A percentile compares a stretch with the other conserved stretches of the same genome.
phyloP scores from a whole-genome alignment of 2,329 filamentous ascomycete species.

The Bipolaris sorokiniana region DNA sequence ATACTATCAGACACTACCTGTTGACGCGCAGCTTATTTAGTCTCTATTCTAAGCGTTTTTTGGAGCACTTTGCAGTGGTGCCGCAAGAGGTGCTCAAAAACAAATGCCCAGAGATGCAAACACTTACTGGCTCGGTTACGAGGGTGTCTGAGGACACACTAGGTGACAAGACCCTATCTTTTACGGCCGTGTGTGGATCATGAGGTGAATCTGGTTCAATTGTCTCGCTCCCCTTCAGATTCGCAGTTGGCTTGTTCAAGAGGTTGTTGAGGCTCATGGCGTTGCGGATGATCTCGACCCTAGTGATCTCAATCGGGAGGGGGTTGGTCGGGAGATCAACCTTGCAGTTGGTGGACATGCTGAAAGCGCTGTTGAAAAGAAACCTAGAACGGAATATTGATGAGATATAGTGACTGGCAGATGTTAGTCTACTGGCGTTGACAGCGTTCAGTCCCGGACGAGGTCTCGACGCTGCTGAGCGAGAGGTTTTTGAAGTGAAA shows the following conservation, averaged over 20 bases:
- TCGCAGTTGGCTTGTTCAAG: slow-evolving; percentile 11
- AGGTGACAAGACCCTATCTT: background rate
- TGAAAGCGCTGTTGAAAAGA: background rate
- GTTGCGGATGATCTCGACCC: slow-evolving; percentile 19
- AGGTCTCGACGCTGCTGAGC: slow-evolving; percentile 39
- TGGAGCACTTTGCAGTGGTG: background rate
- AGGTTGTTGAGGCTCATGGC: slow-evolving; percentile 37
- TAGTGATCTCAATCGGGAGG: slow-evolving; percentile 6
- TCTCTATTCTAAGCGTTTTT: background rate
- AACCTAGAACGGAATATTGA: background rate
- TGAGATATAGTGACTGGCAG: background rate
- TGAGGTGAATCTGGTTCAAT: slow-evolving; percentile 8
- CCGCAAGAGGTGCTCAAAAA: background rate
- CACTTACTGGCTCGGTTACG: slow-evolving; percentile 7
- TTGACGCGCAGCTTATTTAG: background rate
- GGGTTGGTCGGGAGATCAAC: background rate
- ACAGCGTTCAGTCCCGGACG: slow-evolving; percentile 8
- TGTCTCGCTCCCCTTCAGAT: slow-evolving; percentile 1
- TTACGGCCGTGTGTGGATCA: slow-evolving; percentile 10
- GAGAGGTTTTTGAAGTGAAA: slow-evolving; percentile 26
- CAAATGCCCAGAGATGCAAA: background rate
- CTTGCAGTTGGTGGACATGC: slow-evolving; percentile 17
- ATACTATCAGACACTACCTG: background rate
- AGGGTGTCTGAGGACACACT: slow-evolving; percentile 10
- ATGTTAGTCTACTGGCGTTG: background rate